Conservation (phyloP, 148 eudicot species). For the Chenopodium quinoa region DNA sequence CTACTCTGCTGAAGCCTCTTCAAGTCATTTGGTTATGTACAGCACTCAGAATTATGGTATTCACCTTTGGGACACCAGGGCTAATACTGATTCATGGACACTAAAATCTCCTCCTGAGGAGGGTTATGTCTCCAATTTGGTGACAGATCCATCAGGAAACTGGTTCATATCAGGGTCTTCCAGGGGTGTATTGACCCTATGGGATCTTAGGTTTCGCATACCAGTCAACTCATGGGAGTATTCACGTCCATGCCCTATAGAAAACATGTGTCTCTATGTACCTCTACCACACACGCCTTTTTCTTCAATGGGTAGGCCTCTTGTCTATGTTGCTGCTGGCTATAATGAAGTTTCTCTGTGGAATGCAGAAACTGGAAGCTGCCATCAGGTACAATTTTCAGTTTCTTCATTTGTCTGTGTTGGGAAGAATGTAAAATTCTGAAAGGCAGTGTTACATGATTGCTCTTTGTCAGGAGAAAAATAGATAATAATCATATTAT, state of each 20-base stretch:
- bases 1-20: slow-evolving; percentile 56
- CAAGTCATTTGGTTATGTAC: slow-evolving; percentile 65
- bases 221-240: slow-evolving; percentile 91
- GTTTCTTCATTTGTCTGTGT: slow-evolving; percentile 7
- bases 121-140: slow-evolving; percentile 78
- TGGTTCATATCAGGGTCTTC: slow-evolving; percentile 99
- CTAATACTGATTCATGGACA: slow-evolving; percentile 62
- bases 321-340: slow-evolving; percentile 97
- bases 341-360: slow-evolving; percentile 94
- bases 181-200: slow-evolving; percentile 86
- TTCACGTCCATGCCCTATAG: slow-evolving; percentile 75
- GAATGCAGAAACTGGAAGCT: slow-evolving; percentile 99
- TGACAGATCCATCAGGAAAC: slow-evolving; percentile 83
- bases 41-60: slow-evolving; percentile 88
- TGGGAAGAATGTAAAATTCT: not conserved
- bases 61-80: slow-evolving; percentile 85
- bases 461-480: not conserved
- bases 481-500: not conserved
- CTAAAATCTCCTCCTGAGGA: slow-evolving; percentile 75
- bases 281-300: slow-evolving; percentile 68
- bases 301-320: slow-evolving; percentile 80
- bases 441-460: not conserved
- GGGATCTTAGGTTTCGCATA: slow-evolving; percentile 91
- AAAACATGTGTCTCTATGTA: slow-evolving; percentile 81
- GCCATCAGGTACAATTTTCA: slow-evolving; percentile 76